Percentiles rank a stretch among this genome's conserved stretches.
Evolutionary conservation across 805 yeast genomes (phyloP).

Genomic region (Pichia manshurica): DNA sequence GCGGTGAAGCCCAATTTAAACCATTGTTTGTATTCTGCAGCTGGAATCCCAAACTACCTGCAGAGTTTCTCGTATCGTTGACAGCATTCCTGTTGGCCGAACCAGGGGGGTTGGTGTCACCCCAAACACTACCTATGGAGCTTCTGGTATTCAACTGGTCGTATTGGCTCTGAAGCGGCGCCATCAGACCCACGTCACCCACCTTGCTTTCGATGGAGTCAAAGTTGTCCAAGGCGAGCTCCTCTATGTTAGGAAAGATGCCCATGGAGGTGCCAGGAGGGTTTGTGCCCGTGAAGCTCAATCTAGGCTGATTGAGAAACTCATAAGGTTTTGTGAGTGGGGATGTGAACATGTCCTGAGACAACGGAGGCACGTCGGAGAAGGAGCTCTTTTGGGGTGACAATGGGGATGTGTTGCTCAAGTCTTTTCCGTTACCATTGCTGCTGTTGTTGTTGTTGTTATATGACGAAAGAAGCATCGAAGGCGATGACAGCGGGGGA

Average conservation of each 20-base stretch:
- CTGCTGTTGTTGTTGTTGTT: background rate
- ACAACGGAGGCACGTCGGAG: background rate
- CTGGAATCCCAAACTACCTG: constrained; percentile 2
- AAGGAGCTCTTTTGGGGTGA: background rate
- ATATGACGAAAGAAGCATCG: background rate
- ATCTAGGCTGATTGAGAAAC: background rate
- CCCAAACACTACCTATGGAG: constrained; percentile 2
- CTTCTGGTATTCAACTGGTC: background rate
- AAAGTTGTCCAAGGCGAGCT: background rate
- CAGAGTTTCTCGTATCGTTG: background rate
- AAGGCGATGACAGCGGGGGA: background rate
- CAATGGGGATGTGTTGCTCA: background rate
- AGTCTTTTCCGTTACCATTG: background rate
- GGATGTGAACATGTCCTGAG: background rate
- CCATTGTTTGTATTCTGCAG: background rate
- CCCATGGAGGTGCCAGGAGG: background rate
- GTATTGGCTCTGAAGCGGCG: background rate
- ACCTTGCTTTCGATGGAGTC: background rate
- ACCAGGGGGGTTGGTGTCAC: background rate
- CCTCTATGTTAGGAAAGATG: constrained; percentile 4
- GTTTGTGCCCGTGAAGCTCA: background rate
- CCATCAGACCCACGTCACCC: background rate
- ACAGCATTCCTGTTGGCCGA: background rate
- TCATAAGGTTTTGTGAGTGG: background rate
- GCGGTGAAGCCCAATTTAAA: constrained; percentile 21